These are phyloP conservation scores for Primulina tabacum DNA, from an alignment of 257 asterid species.

Conservation along the genomic window DNA sequence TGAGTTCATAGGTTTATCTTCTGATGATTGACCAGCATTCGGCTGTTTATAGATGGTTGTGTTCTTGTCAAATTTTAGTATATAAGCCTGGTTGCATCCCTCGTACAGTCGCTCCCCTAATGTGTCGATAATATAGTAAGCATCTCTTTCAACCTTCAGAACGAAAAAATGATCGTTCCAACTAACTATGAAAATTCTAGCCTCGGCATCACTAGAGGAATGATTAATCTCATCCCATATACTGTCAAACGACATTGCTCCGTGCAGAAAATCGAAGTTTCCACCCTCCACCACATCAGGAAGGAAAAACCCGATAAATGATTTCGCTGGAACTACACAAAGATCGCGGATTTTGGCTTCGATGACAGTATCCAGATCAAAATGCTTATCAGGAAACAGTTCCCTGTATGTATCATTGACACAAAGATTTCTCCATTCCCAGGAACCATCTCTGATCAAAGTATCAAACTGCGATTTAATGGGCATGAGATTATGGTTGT, in stretches of 20 bases:
- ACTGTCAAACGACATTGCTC: conserved; percentile 91
- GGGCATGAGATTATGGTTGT: conserved; percentile 68
- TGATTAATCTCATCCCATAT: conserved; percentile 85
- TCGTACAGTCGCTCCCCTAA: conserved; percentile 88
- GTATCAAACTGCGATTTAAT: conserved; percentile 83
- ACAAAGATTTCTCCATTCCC: conserved; percentile 92
- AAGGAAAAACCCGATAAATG: conserved; percentile 87
- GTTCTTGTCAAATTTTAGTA: conserved; percentile 65
- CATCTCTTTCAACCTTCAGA: conserved; percentile 71
- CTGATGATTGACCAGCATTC: conserved; percentile 30
- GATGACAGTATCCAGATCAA: conserved; percentile 86
- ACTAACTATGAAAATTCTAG: conserved; percentile 74
- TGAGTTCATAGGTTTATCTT: conserved; percentile 39
- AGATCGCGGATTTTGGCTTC: conserved; percentile 67
- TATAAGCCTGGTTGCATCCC: conserved; percentile 91
- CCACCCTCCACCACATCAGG: conserved; percentile 74
- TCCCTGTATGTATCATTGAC: conserved; percentile 60
- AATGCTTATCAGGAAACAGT: conserved; percentile 85
- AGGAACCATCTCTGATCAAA: conserved; percentile 83
- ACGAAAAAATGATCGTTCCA: conserved; percentile 97
- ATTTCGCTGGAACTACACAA: conserved; percentile 62
- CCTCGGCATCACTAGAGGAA: conserved; percentile 31
- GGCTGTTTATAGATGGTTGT: conserved; percentile 55
- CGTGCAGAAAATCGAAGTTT: conserved; percentile 70
- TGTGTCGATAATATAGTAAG: conserved; percentile 84